phyloP scores from a whole-genome alignment of 805 yeast genomes.

The Schizosaccharomyces osmophilus region DNA sequence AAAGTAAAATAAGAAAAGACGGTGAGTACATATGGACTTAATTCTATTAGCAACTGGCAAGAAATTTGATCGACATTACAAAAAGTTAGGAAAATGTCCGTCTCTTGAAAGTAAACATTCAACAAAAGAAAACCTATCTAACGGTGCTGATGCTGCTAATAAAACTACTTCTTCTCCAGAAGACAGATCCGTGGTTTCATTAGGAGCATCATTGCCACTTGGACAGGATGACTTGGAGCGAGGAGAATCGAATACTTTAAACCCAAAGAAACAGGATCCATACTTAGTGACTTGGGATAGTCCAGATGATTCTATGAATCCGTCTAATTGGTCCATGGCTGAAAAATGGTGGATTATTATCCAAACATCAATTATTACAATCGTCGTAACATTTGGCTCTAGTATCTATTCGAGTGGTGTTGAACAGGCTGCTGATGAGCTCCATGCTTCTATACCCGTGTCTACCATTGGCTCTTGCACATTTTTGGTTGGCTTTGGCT shows the following conservation, averaged over 20 bases:
- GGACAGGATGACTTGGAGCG: not conserved
- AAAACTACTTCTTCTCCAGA: not conserved
- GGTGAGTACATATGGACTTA: not conserved
- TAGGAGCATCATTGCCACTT: not conserved
- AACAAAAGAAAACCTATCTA: not conserved
- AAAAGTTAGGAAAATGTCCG: not conserved
- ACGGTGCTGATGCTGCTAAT: not conserved
- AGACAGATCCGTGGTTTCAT: not conserved
- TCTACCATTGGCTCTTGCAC: conserved; percentile 32
- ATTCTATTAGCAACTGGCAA: not conserved
- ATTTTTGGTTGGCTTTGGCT: conserved; percentile 38
- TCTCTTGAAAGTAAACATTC: not conserved
- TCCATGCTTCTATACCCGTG: conserved; percentile 34
- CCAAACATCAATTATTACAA: conserved; percentile 6
- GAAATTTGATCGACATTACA: not conserved
- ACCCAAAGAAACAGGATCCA: too few species aligned
- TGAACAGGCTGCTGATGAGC: conserved; percentile 9
- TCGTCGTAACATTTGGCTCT: conserved; percentile 4
- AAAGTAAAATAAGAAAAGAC: too few species aligned
- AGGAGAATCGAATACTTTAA: not conserved
- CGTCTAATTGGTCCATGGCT: conserved; percentile 15
- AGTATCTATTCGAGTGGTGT: not conserved
- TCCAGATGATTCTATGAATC: conserved; percentile 16
- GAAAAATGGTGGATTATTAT: conserved; percentile 19
- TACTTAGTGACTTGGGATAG: conserved; percentile 10